These are phyloP conservation scores for Colletotrichum sp. DNA, from an alignment of 2,329 filamentous ascomycete genomes.

Conservation along the genomic window DNA sequence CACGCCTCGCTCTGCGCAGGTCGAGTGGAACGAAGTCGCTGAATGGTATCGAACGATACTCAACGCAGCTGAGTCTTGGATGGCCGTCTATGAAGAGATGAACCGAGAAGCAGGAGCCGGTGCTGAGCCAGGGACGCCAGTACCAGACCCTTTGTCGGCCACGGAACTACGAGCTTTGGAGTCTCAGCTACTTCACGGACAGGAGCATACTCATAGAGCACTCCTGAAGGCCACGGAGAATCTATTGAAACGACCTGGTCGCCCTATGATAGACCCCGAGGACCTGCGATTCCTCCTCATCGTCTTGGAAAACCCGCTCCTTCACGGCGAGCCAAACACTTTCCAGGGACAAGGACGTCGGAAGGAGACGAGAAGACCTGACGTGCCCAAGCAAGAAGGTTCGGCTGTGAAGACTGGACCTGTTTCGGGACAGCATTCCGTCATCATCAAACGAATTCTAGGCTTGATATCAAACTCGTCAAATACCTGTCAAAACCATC, in stretches of 20 bases:
- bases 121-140: background rate
- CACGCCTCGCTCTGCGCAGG: constrained; percentile 66
- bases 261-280: constrained; percentile 69
- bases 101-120: constrained; percentile 33
- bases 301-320: constrained; percentile 77
- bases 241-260: constrained; percentile 79
- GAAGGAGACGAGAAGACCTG: background rate
- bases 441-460: constrained; percentile 83
- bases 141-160: constrained; percentile 30
- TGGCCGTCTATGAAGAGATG: constrained; percentile 61
- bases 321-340: constrained; percentile 54
- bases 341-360: constrained; percentile 38
- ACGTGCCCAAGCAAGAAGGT: background rate
- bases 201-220: constrained; percentile 71
- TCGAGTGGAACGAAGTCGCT: constrained; percentile 75
- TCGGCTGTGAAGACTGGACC: constrained; percentile 41
- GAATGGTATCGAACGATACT: constrained; percentile 78
- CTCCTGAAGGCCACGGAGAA: constrained; percentile 81
- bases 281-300: constrained; percentile 82
- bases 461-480: constrained; percentile 81
- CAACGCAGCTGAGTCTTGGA: constrained; percentile 73
- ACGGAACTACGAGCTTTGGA: constrained; percentile 51
- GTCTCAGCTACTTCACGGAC: constrained; percentile 56
- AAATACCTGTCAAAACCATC: constrained; percentile 75
- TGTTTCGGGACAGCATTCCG: constrained; percentile 73